These are phyloP conservation scores for Chlorencoelia australis DNA, from an alignment of 2,329 filamentous ascomycete genomes.

Conservation along the genomic window DNA sequence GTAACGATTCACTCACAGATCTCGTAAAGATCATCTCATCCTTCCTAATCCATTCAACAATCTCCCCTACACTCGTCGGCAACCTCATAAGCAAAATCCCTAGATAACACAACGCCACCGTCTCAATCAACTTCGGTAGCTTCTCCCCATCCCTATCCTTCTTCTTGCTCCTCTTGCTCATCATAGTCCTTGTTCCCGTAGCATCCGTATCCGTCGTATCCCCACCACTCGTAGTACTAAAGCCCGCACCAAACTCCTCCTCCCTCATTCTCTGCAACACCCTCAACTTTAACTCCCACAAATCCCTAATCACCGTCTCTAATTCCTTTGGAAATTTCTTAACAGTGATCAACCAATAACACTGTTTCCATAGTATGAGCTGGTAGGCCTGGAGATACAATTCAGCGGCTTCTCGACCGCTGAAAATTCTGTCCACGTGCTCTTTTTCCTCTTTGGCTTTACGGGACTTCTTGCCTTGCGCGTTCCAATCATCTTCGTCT, in stretches of 20 bases:
- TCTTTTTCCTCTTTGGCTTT: slow-evolving; percentile 53
- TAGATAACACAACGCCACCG: slow-evolving; percentile 70
- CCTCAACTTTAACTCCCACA: slow-evolving; percentile 58
- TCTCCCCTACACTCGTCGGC: slow-evolving; percentile 64
- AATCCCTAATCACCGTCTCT: slow-evolving; percentile 68
- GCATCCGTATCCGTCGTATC: slow-evolving; percentile 28
- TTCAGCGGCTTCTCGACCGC: slow-evolving; percentile 59
- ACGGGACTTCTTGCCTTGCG: slow-evolving; percentile 43
- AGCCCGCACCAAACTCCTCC: slow-evolving; percentile 27
- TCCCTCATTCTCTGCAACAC: slow-evolving; percentile 32
- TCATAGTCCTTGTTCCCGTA: slow-evolving; percentile 32
- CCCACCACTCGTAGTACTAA: slow-evolving; percentile 28
- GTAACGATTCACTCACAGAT: slow-evolving; percentile 39
- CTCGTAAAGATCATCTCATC: slow-evolving; percentile 64
- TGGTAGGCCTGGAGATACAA: slow-evolving; percentile 81
- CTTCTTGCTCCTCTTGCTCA: slow-evolving; percentile 17
- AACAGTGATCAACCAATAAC: slow-evolving; percentile 58
- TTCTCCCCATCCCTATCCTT: slow-evolving; percentile 16
- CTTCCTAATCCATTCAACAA: slow-evolving; percentile 56
- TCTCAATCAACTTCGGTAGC: slow-evolving; percentile 62
- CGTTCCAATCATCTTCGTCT: slow-evolving; percentile 61
- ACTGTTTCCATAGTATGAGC: slow-evolving; percentile 72
- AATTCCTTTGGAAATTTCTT: slow-evolving; percentile 62
- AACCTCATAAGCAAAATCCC: slow-evolving; percentile 65
- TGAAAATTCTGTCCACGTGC: slow-evolving; percentile 43